These are phyloP conservation scores for Rhynchospora pubera DNA, from an alignment of 176 grass and related monocot species.

Conservation along the genomic window DNA sequence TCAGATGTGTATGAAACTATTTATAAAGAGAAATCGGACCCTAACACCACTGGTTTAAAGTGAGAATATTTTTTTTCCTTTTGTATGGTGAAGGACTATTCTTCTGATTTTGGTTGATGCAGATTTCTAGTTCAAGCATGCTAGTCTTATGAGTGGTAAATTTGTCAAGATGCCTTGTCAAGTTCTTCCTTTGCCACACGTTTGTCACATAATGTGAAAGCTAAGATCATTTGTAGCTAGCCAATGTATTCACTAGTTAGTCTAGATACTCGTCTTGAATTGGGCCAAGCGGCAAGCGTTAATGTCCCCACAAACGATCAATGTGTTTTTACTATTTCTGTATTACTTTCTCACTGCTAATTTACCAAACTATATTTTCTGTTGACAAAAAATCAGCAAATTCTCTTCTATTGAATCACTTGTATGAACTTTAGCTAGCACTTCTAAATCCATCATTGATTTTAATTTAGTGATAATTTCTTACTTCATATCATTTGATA, in stretches of 20 bases:
- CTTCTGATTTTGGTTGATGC: neutral
- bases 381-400: too few species aligned
- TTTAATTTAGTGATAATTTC: too few species aligned
- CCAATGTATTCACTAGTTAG: neutral
- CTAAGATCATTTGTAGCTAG: neutral
- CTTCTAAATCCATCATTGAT: too few species aligned
- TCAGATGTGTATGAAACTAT: too few species aligned
- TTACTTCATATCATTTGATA: too few species aligned
- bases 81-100: neutral
- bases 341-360: too few species aligned
- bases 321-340: neutral
- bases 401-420: too few species aligned
- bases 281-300: neutral
- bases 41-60: too few species aligned
- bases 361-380: too few species aligned
- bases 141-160: neutral
- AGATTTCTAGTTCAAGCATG: neutral
- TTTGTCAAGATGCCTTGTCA: neutral
- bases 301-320: neutral
- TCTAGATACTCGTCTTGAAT: conserved; percentile 5
- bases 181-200: neutral
- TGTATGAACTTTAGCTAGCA: too few species aligned
- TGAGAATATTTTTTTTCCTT: neutral
- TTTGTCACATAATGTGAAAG: neutral
- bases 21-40: neutral